Evolutionary conservation across 2,329 filamentous ascomycete genomes (phyloP).

Genomic region (Podosphaera fusca): DNA sequence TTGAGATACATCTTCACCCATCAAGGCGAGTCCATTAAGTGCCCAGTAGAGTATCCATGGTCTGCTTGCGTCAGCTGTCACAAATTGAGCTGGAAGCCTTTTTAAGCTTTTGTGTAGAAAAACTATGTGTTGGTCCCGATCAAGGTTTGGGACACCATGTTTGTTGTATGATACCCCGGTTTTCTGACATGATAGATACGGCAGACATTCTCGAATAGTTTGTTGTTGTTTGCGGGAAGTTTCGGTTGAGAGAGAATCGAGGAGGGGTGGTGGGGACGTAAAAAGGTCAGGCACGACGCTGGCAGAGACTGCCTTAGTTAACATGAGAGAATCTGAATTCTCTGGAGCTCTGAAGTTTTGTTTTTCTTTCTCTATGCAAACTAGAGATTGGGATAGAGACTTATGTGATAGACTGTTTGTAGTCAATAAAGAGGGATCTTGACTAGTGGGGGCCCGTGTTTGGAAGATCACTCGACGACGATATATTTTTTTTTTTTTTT

Average conservation of each 20-base stretch:
- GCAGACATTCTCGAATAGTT: conserved; percentile 45
- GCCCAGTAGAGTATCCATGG: conserved; percentile 95
- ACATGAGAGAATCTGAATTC: conserved; percentile 3
- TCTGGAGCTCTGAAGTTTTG: too few species aligned
- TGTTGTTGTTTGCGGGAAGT: conserved; percentile 45
- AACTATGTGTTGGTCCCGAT: conserved; percentile 33
- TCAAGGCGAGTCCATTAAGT: conserved; percentile 46
- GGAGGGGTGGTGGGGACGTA: conserved; percentile 33
- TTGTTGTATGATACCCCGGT: conserved; percentile 33
- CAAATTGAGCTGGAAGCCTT: conserved; percentile 45
- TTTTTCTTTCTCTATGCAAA: too few species aligned
- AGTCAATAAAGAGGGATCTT: not conserved
- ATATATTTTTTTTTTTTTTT: conserved; percentile 10
- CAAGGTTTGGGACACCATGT: conserved; percentile 52
- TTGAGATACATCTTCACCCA: conserved; percentile 47
- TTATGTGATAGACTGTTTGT: not conserved
- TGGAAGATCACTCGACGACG: conserved; percentile 13
- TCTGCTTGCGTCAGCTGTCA: conserved; percentile 59
- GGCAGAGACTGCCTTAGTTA: conserved; percentile 6
- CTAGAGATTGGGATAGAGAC: not conserved
- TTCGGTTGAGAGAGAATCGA: conserved; percentile 40
- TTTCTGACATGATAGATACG: conserved; percentile 34
- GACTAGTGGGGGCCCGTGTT: conserved; percentile 5
- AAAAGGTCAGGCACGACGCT: conserved; percentile 30
- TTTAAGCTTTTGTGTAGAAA: conserved; percentile 38